A percentile compares a stretch with the other conserved stretches of the same genome.
phyloP scores from a whole-genome alignment of 352 stramenopile species.

The Saprolegnia diclina region DNA sequence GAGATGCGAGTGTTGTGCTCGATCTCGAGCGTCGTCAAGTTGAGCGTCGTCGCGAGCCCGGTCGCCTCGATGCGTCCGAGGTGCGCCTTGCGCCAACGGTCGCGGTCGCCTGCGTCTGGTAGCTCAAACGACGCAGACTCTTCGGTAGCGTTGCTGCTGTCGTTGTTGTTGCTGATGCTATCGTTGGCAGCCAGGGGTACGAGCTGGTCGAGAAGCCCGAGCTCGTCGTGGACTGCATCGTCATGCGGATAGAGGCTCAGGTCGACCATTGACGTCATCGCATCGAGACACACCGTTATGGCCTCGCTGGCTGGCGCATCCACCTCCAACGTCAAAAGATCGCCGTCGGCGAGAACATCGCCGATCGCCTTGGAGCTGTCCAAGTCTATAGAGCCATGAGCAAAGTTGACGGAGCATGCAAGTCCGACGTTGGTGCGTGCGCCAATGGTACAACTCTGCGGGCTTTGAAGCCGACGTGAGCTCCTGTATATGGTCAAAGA shows the following conservation, averaged over 20 bases:
- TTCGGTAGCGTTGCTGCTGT: background rate
- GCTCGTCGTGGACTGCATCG: background rate
- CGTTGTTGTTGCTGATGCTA: background rate
- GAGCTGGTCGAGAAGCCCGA: background rate
- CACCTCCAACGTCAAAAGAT: conserved; percentile 2
- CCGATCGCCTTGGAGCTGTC: background rate
- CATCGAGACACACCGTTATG: conserved; percentile 1
- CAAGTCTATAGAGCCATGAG: background rate
- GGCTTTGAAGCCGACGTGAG: background rate
- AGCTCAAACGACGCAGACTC: background rate
- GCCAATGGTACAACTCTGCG: background rate
- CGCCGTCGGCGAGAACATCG: background rate
- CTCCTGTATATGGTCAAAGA: conserved; percentile 18
- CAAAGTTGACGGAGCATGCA: background rate
- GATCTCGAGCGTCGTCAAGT: conserved; percentile 17
- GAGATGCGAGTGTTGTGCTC: conserved; percentile 26
- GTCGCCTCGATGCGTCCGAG: conserved; percentile 10
- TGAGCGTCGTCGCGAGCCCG: conserved; percentile 4
- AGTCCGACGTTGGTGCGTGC: background rate
- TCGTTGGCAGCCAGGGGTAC: background rate
- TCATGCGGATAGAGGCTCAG: background rate
- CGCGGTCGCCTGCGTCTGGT: background rate
- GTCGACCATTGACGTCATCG: background rate
- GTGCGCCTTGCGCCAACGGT: conserved; percentile 24
- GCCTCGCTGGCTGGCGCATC: background rate